Base-by-base conservation (phyloP, 2,329 filamentous ascomycete species). In the Aspergillus calidoustus region DNA sequence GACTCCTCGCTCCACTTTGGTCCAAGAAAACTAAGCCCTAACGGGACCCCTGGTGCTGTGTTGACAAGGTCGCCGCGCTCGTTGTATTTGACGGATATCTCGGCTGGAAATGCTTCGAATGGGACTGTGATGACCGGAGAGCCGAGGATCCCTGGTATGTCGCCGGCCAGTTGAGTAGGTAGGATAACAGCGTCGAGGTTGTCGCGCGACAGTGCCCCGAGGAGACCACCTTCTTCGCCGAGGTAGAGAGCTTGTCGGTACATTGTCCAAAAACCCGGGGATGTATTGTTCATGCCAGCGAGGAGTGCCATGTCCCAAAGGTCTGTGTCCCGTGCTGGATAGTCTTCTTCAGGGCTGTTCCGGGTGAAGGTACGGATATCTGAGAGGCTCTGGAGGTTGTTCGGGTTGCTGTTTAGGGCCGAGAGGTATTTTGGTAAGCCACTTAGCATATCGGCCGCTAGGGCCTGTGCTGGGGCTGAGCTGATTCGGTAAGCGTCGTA, bases 1-100 rank as follows among this genome's bases (percentile, higher is more conserved):
- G 75, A 80, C 68, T 83, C 84, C 72, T 91, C 89, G 41, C 81
- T 84, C 78, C 85, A 91, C 53, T 81, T 81, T 3, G 75, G 74
- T 0, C 88, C 89, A 50, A 90, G 76, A 67, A 91, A 91, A 7
- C 81, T 81, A 11, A 91, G 75, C 0, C 89, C 89, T 68, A 90
- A 89, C 23, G 81, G 81, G 25, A 86, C 72, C 19, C 85, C 84
- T 0, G 87, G 87, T 0, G 78, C 87, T 0, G 75, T 78, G 0
- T 76, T 74, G 8, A 86, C 82, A 7, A 90, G 74, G n/a, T 83
- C 79, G 0, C 84, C 82, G 7, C 83, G 76, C 0, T 63, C 57
- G 56, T 84, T 83, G 41, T 73, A 74, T 19, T 50, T 11, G 25
- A 60, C 23, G 74, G 69, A 76, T 6, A 81, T 82, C 31, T 82